Evolutionary conservation across 768 basidiomycete genomes (phyloP).

Genomic region (Amanita rubescens): DNA sequence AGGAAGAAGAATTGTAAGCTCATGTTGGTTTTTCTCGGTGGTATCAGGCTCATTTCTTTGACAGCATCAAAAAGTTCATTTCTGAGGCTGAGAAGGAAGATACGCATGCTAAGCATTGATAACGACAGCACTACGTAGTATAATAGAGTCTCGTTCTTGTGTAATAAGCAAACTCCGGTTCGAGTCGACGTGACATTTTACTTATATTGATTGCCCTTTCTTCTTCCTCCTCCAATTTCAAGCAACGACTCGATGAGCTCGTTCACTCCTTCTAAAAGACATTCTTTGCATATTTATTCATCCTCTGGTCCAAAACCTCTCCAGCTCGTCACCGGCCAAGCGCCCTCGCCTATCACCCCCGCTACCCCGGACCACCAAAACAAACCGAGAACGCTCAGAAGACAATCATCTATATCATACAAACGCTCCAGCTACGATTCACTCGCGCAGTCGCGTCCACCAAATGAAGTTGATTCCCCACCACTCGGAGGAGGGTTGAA

Average conservation of each 20-base stretch:
- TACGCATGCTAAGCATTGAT: slow-evolving; percentile 35
- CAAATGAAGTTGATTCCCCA: neutral
- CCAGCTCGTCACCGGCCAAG: slow-evolving; percentile 35
- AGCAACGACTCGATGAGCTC: slow-evolving; percentile 5
- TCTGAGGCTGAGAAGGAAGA: slow-evolving; percentile 76
- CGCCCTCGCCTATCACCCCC: slow-evolving; percentile 3
- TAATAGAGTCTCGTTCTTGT: neutral
- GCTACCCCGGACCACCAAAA: slow-evolving; percentile 7
- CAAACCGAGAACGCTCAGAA: slow-evolving; percentile 21
- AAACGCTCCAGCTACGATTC: slow-evolving; percentile 20
- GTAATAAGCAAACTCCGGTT: neutral
- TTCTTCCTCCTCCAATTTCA: no score
- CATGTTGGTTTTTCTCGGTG: neutral
- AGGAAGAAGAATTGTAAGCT: slow-evolving; percentile 82
- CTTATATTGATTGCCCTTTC: neutral
- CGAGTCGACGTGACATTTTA: neutral
- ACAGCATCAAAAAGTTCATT: slow-evolving; percentile 75
- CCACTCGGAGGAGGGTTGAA: neutral
- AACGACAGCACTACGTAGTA: neutral
- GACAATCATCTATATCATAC: slow-evolving; percentile 53
- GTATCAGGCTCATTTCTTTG: slow-evolving; percentile 15
- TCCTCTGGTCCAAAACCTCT: slow-evolving; percentile 31
- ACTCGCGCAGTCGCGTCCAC: neutral
- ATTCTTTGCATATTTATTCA: slow-evolving; percentile 21
- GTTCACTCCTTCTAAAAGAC: slow-evolving; percentile 19